phyloP scores from a whole-genome alignment of 257 asterid genomes.

The Lavandula angustifolia region DNA sequence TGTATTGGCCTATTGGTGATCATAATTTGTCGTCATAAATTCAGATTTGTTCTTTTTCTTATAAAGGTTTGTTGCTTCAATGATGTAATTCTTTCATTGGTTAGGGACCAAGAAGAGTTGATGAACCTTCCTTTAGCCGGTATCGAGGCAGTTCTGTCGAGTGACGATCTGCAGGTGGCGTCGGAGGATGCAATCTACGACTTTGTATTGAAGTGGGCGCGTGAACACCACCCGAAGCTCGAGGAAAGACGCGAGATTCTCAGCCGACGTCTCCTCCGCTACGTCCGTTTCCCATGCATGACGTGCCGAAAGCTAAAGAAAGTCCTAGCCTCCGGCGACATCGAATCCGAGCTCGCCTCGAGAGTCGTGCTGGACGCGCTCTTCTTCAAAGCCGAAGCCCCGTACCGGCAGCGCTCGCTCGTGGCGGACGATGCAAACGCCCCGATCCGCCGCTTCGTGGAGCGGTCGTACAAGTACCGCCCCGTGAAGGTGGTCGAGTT shows the following conservation, averaged over 20 bases:
- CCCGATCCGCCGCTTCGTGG: slow-evolving; percentile 48
- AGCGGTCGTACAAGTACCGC: slow-evolving; percentile 78
- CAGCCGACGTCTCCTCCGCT: slow-evolving; percentile 56
- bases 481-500: slow-evolving; percentile 81
- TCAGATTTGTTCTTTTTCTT: not conserved
- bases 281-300: slow-evolving; percentile 86
- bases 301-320: slow-evolving; percentile 79
- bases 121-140: slow-evolving; percentile 75
- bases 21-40: not conserved
- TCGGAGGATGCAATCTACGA: slow-evolving; percentile 85
- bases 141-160: slow-evolving; percentile 67
- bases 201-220: slow-evolving; percentile 75
- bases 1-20: not conserved
- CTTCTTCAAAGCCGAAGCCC: slow-evolving; percentile 75
- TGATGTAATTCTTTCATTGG: slow-evolving; percentile 13
- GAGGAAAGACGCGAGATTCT: slow-evolving; percentile 67
- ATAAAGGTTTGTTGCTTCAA: not conserved
- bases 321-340: slow-evolving; percentile 62
- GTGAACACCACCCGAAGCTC: slow-evolving; percentile 54
- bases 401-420: slow-evolving; percentile 61
- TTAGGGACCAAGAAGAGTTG: slow-evolving; percentile 71
- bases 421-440: slow-evolving; percentile 46
- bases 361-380: slow-evolving; percentile 77
- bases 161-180: slow-evolving; percentile 75
- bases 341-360: slow-evolving; percentile 58